A percentile compares a stretch with the other conserved stretches of the same genome.
phyloP scores from a whole-genome alignment of 1,284 basidiomycete genomes.

The Cutaneotrichosporon mucoides region DNA sequence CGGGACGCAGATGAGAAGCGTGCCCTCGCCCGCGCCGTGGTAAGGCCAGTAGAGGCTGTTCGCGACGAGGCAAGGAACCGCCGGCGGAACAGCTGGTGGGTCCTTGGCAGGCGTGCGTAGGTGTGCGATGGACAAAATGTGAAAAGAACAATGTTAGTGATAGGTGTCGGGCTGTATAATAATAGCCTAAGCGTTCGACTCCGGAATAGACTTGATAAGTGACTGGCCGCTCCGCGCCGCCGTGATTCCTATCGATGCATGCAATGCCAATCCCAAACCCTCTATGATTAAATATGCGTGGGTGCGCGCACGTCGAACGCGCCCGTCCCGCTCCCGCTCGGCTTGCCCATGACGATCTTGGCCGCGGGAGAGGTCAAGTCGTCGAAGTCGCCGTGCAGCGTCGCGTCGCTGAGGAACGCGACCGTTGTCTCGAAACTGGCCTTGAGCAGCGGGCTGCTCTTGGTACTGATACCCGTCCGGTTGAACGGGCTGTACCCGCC shows the following conservation, averaged over 20 bases:
- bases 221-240: too few relatives aligned
- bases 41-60: too few relatives aligned
- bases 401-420: conserved; percentile 91
- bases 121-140: too few relatives aligned
- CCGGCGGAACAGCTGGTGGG: too few relatives aligned
- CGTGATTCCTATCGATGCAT: not conserved
- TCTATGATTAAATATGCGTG: not conserved
- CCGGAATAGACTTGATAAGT: too few relatives aligned
- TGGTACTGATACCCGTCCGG: conserved; percentile 85
- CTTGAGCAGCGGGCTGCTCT: conserved; percentile 89
- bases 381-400: conserved; percentile 91
- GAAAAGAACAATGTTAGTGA: too few relatives aligned
- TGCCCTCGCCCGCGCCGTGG: too few relatives aligned
- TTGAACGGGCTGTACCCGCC: conserved; percentile 98
- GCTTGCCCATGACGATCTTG: conserved; percentile 84
- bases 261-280: conserved; percentile 4
- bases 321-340: conserved; percentile 78
- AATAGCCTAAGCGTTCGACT: too few relatives aligned
- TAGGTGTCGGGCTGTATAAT: too few relatives aligned
- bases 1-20: too few relatives aligned
- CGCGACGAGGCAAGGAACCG: too few relatives aligned
- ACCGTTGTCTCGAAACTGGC: conserved; percentile 97
- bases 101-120: too few relatives aligned
- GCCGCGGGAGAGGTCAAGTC: conserved; percentile 76
- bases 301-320: conserved; percentile 62